phyloP scores from a whole-genome alignment of 2,329 filamentous ascomycete genomes.

The Colletotrichum magnum region DNA sequence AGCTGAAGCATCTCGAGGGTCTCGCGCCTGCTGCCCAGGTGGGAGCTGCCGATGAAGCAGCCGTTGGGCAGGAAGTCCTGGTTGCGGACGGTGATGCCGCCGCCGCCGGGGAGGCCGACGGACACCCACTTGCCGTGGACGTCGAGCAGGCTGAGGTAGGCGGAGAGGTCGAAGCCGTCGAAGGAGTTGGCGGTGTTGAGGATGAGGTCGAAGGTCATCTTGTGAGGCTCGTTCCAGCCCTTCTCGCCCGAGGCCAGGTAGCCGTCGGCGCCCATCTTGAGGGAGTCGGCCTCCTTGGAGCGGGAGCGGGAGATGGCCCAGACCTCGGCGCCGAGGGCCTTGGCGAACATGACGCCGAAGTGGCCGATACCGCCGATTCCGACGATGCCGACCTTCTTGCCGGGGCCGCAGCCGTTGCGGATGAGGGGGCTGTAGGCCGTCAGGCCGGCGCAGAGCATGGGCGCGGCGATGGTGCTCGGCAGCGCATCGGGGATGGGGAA shows the following conservation, averaged over 20 bases:
- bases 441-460: conserved; percentile 88
- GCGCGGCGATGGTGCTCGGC: conserved; percentile 73
- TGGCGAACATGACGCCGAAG: conserved; percentile 78
- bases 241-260: conserved; percentile 71
- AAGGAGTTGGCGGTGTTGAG: conserved; percentile 81
- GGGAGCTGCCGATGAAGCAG: conserved; percentile 78
- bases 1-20: conserved; percentile 80
- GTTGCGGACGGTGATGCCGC: conserved; percentile 78
- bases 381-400: conserved; percentile 84
- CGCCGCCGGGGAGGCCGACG: conserved; percentile 84
- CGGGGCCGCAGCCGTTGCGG: conserved; percentile 80
- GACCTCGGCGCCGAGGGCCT: conserved; percentile 74
- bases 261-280: conserved; percentile 72
- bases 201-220: conserved; percentile 81
- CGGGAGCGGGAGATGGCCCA: conserved; percentile 74
- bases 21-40: conserved; percentile 79
- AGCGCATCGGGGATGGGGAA: conserved; percentile 84
- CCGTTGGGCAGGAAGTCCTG: conserved; percentile 84
- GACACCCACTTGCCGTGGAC: conserved; percentile 86
- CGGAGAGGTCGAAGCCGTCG: conserved; percentile 75
- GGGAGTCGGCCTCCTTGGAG: conserved; percentile 71
- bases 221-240: conserved; percentile 70
- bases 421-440: conserved; percentile 85
- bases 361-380: conserved; percentile 82
- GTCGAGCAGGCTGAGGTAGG: conserved; percentile 85